These are phyloP conservation scores for Cyclocybe cylindracea DNA, from an alignment of 768 basidiomycete genomes.

Conservation along the genomic window DNA sequence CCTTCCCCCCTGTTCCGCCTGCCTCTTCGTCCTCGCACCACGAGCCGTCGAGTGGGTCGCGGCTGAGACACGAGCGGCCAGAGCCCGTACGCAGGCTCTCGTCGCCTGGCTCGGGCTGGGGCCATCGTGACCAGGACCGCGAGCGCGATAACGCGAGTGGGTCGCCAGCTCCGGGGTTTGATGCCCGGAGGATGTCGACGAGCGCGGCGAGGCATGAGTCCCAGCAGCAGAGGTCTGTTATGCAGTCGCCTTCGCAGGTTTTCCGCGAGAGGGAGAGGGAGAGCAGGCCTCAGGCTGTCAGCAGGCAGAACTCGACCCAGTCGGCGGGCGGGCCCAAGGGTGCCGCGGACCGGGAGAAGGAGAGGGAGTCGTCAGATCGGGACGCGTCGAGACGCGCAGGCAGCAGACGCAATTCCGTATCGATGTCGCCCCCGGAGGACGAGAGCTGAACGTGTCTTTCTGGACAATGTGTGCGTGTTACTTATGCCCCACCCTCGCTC, in stretches of 20 bases:
- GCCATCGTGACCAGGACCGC: no score
- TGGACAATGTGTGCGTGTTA: not conserved
- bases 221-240: constrained; percentile 15
- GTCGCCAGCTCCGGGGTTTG: constrained; percentile 39
- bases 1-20: constrained; percentile 42
- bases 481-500: not conserved
- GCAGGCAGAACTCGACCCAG: constrained; percentile 6
- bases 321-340: not conserved
- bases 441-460: constrained; percentile 13
- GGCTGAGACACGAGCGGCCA: constrained; percentile 22
- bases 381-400: constrained; percentile 21
- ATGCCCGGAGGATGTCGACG: constrained; percentile 49
- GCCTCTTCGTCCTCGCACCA: constrained; percentile 12
- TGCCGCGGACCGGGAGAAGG: constrained; percentile 3
- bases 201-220: constrained; percentile 53
- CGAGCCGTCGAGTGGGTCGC: not conserved
- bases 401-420: constrained; percentile 38
- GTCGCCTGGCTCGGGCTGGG: constrained; percentile 40
- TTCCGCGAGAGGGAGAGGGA: constrained; percentile 29
- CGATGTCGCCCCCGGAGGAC: constrained; percentile 34
- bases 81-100: constrained; percentile 34
- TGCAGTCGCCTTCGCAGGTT: constrained; percentile 34
- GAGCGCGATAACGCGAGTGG: constrained; percentile 15
- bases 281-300: constrained; percentile 4
- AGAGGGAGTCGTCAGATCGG: constrained; percentile 6